These are phyloP conservation scores for Wickerhamomyces silvicola DNA, from an alignment of 805 yeast genomes.

Conservation along the genomic window DNA sequence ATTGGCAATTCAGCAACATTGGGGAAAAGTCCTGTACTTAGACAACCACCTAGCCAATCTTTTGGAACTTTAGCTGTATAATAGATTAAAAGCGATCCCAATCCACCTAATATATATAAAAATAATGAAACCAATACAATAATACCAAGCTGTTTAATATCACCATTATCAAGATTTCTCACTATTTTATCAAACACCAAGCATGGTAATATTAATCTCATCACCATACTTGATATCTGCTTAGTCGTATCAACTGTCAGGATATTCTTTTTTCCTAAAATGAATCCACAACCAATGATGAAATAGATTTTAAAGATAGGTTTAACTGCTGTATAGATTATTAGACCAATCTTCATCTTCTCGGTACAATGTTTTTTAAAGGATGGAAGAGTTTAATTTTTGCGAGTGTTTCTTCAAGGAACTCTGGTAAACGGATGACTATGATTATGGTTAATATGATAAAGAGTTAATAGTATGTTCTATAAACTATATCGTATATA, in stretches of 20 bases:
- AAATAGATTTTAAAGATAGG: slow-evolving; percentile 67
- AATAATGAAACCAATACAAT: slow-evolving; percentile 43
- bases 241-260: slow-evolving; percentile 51
- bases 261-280: slow-evolving; percentile 48
- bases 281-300: slow-evolving; percentile 55
- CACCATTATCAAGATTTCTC: slow-evolving; percentile 47
- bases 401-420: too few relatives aligned
- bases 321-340: slow-evolving; percentile 51
- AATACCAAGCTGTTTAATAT: slow-evolving; percentile 60
- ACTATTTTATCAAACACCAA: slow-evolving; percentile 56
- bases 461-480: too few relatives aligned
- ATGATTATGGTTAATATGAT: too few relatives aligned
- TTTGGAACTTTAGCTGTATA: slow-evolving; percentile 39
- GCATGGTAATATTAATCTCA: slow-evolving; percentile 55
- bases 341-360: too few relatives aligned
- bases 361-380: too few relatives aligned
- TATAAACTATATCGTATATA: too few relatives aligned
- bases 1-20: slow-evolving; percentile 75
- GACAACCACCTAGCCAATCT: slow-evolving; percentile 61
- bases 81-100: slow-evolving; percentile 32
- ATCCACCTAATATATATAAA: slow-evolving; percentile 42
- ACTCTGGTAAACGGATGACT: too few relatives aligned
- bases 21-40: slow-evolving; percentile 66
- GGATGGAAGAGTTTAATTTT: too few relatives aligned
- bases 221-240: slow-evolving; percentile 53